These are phyloP conservation scores for Talaromyces albobiverticillius DNA, from an alignment of 2,329 filamentous ascomycete species.

Conservation along the genomic window DNA sequence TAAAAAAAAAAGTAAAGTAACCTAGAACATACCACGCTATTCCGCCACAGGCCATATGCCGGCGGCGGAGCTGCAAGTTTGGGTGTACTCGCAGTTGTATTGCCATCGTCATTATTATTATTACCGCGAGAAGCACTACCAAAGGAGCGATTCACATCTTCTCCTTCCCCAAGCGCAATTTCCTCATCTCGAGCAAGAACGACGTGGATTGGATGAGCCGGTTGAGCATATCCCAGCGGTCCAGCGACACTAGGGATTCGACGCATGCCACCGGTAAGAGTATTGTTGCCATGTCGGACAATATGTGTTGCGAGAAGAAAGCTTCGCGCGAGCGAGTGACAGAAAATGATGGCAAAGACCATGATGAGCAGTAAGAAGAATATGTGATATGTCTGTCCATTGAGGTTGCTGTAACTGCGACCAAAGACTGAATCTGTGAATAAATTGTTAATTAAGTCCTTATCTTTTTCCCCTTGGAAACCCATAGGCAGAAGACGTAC, in stretches of 20 bases:
- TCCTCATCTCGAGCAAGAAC: conserved; percentile 74
- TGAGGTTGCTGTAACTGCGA: conserved; percentile 62
- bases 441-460: neutral
- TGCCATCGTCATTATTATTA: conserved; percentile 35
- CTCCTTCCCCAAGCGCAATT: conserved; percentile 37
- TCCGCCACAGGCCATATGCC: conserved; percentile 80
- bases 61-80: conserved; percentile 63
- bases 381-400: conserved; percentile 71
- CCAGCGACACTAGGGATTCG: conserved; percentile 50
- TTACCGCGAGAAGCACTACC: neutral
- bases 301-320: conserved; percentile 61
- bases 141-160: no score
- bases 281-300: conserved; percentile 22
- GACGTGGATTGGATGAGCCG: conserved; percentile 71
- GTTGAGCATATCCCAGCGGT: conserved; percentile 66
- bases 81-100: conserved; percentile 44
- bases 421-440: conserved; percentile 68
- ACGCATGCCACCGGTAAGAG: conserved; percentile 18
- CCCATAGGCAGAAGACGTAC: conserved; percentile 52
- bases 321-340: conserved; percentile 71
- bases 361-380: conserved; percentile 76
- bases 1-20: no score
- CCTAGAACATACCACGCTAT: conserved; percentile 66
- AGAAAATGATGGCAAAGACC: conserved; percentile 73
- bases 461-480: neutral